Percentiles rank a stretch among this genome's conserved stretches.
These are phyloP conservation scores for Alternaria burnsii DNA, from an alignment of 2,329 filamentous ascomycete species.

Conservation along the genomic window DNA sequence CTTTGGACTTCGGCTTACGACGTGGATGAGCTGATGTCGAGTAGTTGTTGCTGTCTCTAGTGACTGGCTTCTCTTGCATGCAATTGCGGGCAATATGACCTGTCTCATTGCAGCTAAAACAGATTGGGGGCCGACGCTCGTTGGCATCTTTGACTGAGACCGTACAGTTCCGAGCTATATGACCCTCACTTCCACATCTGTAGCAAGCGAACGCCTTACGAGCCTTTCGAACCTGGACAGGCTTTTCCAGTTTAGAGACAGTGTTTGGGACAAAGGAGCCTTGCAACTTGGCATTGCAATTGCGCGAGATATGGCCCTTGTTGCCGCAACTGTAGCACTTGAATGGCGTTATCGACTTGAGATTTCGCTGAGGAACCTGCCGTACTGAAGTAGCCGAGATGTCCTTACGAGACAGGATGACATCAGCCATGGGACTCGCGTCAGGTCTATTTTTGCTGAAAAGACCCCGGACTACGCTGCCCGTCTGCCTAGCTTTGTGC, in stretches of 20 bases:
- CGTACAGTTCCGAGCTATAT: background rate
- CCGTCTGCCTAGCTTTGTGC: background rate
- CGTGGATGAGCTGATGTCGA: background rate
- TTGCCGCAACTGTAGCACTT: background rate
- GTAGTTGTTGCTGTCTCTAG: background rate
- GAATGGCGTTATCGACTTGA: background rate
- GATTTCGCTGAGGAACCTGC: background rate
- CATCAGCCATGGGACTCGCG: background rate
- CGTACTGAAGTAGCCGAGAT: background rate
- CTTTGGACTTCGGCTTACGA: background rate
- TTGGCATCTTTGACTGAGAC: background rate
- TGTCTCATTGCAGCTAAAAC: slow-evolving; percentile 9
- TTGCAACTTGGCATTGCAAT: background rate
- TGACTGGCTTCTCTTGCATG: background rate
- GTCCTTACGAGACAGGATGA: background rate
- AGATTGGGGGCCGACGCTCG: background rate
- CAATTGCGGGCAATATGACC: slow-evolving; percentile 19
- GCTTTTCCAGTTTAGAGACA: background rate
- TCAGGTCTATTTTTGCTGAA: background rate
- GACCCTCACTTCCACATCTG: slow-evolving; percentile 2
- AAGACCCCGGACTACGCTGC: background rate
- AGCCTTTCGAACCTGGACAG: background rate
- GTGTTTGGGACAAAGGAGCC: background rate
- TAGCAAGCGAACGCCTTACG: background rate
- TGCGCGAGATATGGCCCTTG: background rate